Conservation (phyloP, 805 yeast genomes). For the Candida vartiovaarae region DNA sequence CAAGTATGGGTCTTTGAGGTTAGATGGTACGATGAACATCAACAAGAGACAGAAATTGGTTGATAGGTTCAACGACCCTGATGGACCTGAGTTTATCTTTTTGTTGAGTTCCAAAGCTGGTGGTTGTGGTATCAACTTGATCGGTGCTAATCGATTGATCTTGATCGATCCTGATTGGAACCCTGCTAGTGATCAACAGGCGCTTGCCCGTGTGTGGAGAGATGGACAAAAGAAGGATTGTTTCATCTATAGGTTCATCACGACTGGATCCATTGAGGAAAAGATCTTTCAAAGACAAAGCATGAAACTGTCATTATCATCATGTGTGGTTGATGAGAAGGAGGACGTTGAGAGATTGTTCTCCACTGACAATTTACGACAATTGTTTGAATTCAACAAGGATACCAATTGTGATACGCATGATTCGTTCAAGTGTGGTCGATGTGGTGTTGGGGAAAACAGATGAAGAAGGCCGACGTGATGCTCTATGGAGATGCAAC, state of each 20-base stretch:
- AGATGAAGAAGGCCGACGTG: constrained; percentile 60
- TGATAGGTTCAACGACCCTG: constrained; percentile 86
- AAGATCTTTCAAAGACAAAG: constrained; percentile 94
- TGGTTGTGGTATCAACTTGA: constrained; percentile 95
- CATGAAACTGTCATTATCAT: constrained; percentile 85
- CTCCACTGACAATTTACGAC: constrained; percentile 71
- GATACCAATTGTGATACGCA: constrained; percentile 84
- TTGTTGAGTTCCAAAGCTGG: constrained; percentile 94
- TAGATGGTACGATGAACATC: constrained; percentile 91
- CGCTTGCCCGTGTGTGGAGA: constrained; percentile 96
- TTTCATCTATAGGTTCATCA: constrained; percentile 85
- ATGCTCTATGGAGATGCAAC: constrained; percentile 98
- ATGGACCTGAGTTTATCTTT: constrained; percentile 80
- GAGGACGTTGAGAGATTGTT: constrained; percentile 92
- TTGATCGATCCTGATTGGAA: constrained; percentile 95
- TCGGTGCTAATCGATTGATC: constrained; percentile 90
- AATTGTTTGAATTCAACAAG: constrained; percentile 64
- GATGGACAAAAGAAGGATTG: constrained; percentile 98
- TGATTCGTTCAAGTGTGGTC: constrained; percentile 79
- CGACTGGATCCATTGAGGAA: constrained; percentile 94
- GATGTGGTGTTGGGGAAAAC: constrained; percentile 60
- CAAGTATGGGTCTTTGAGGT: constrained; percentile 68
- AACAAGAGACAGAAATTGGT: constrained; percentile 91
- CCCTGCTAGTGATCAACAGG: constrained; percentile 98
- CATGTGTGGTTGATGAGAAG: constrained; percentile 95